Conservation (phyloP, 2,329 filamentous ascomycete genomes). For the Ophiostoma pallidulum region DNA sequence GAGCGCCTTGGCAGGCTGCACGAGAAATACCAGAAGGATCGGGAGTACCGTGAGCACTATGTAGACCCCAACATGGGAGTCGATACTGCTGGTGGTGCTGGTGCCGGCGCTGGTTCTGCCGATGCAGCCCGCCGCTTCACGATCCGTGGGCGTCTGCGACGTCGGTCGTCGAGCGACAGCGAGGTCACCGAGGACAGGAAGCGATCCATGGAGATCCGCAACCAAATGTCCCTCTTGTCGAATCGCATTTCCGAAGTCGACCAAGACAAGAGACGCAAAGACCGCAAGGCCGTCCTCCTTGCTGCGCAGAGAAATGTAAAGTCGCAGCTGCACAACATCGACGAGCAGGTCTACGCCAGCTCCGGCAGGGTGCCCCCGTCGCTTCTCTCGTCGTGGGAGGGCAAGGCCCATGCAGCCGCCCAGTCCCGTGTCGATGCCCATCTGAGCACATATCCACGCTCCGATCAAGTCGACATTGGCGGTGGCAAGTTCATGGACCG, state of each 20-base stretch:
- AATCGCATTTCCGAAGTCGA: conserved; percentile 39
- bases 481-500: conserved; percentile 72
- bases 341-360: conserved; percentile 67
- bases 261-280: conserved; percentile 61
- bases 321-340: conserved; percentile 66
- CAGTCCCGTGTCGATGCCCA: conserved; percentile 53
- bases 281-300: conserved; percentile 66
- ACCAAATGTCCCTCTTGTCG: conserved; percentile 10
- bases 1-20: conserved; percentile 75
- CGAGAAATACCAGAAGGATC: conserved; percentile 53
- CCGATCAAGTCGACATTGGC: conserved; percentile 57
- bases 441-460: conserved; percentile 41
- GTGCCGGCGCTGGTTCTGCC: conserved; percentile 15
- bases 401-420: conserved; percentile 62
- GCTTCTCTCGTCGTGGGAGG: conserved; percentile 67
- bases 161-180: conserved; percentile 57
- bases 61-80: conserved; percentile 32
- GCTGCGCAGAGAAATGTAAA: conserved; percentile 82
- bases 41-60: conserved; percentile 69
- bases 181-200: conserved; percentile 53
- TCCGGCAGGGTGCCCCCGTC: conserved; percentile 64
- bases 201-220: conserved; percentile 60
- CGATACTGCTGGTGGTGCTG: too few relatives aligned
- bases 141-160: conserved; percentile 46
- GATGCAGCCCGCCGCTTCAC: conserved; percentile 35